These are phyloP conservation scores for Picochlorum costavermella DNA, from an alignment of 139 green algal species.

Conservation along the genomic window DNA sequence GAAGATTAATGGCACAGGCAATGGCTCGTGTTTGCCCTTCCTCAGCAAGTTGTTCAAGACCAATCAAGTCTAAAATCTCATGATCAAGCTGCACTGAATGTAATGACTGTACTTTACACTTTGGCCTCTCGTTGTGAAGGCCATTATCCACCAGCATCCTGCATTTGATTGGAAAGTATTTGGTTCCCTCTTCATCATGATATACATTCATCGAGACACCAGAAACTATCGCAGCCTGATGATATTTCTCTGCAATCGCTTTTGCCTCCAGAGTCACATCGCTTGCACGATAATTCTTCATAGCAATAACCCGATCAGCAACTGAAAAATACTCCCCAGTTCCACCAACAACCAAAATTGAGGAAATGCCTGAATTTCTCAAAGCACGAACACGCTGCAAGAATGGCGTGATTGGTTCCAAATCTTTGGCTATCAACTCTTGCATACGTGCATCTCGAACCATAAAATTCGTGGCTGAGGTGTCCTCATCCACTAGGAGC, in stretches of 20 bases:
- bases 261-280: constrained; percentile 42
- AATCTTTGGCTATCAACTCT: constrained; percentile 40
- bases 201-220: neutral
- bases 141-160: neutral
- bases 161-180: neutral
- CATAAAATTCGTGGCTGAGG: constrained; percentile 69
- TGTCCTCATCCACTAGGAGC: constrained; percentile 67
- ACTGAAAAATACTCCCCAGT: constrained; percentile 58
- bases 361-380: constrained; percentile 22
- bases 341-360: constrained; percentile 52
- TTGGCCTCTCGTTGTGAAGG: neutral
- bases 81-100: constrained; percentile 25
- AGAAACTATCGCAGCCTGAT: neutral
- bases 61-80: constrained; percentile 26
- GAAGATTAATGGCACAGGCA: constrained; percentile 27
- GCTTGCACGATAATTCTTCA: constrained; percentile 35
- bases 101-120: constrained; percentile 13
- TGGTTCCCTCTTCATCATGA: neutral
- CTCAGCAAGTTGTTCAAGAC: constrained; percentile 54
- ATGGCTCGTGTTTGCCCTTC: constrained; percentile 44
- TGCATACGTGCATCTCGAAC: constrained; percentile 55
- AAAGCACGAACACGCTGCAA: constrained; percentile 32
- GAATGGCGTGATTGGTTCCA: constrained; percentile 67
- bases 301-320: constrained; percentile 47
- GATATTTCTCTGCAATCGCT: constrained; percentile 23